Conservation (phyloP, 2,329 filamentous ascomycete genomes). For the Botrytis sinoallii region DNA sequence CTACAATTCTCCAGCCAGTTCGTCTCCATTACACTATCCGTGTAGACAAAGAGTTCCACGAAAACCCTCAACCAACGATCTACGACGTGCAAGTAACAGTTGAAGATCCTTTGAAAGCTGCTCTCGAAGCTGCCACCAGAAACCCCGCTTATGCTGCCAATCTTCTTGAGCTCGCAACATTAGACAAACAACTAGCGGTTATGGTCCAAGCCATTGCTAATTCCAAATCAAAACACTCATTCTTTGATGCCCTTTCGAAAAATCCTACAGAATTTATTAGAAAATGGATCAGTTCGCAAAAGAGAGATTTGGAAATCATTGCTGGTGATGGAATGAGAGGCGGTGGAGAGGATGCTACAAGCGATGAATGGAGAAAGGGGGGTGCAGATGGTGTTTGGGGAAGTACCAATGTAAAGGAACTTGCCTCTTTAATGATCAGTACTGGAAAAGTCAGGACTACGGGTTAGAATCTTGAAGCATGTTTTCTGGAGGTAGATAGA, state of each 20-base stretch:
- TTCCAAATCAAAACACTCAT: conserved; percentile 86
- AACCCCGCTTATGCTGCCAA: conserved; percentile 68
- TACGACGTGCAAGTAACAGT: conserved; percentile 86
- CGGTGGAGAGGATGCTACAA: conserved; percentile 52
- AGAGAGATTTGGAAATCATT: conserved; percentile 46
- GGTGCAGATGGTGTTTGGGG: conserved; percentile 63
- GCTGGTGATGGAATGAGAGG: conserved; percentile 45
- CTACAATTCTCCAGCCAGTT: conserved; percentile 76
- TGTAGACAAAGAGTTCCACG: conserved; percentile 80
- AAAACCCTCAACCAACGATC: conserved; percentile 71
- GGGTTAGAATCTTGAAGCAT: neutral
- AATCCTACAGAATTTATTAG: conserved; percentile 83
- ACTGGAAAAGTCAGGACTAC: neutral
- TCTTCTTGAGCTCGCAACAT: conserved; percentile 69
- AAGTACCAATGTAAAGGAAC: conserved; percentile 59
- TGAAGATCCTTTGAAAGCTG: conserved; percentile 74
- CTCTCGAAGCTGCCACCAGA: conserved; percentile 62
- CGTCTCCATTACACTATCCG: conserved; percentile 89
- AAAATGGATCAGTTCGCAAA: conserved; percentile 88
- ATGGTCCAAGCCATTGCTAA: conserved; percentile 79
- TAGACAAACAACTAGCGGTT: conserved; percentile 84
- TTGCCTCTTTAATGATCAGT: conserved; percentile 56
- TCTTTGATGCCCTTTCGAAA: conserved; percentile 73
- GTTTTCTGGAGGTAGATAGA: neutral
- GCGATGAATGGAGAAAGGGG: conserved; percentile 67